Conservation (phyloP, 164 flowering plant genomes). For the Macadamia tetraphylla region DNA sequence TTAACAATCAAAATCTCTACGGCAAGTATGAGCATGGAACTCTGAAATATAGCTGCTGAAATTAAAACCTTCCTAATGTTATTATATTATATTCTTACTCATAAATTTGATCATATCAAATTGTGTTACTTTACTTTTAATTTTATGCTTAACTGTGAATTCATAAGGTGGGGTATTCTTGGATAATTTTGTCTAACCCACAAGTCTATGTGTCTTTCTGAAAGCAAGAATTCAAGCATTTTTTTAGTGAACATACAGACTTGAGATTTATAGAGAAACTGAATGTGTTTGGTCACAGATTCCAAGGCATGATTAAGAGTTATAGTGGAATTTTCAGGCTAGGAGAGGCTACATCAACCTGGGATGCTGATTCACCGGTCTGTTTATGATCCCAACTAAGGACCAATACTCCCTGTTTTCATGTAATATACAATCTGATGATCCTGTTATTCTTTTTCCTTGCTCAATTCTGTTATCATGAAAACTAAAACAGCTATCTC, state of each 20-base stretch:
- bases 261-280: not conserved
- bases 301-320: slow-evolving; percentile 89
- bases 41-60: no score
- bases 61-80: no score
- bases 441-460: slow-evolving; percentile 3
- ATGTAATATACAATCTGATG: slow-evolving; percentile 4
- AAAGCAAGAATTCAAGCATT: not conserved
- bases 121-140: no score
- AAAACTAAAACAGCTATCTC: not conserved
- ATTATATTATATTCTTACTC: no score
- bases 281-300: slow-evolving; percentile 42
- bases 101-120: no score
- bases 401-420: slow-evolving; percentile 3
- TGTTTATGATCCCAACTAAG: slow-evolving; percentile 28
- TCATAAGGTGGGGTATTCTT: not conserved
- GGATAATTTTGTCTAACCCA: not conserved
- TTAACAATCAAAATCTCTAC: no score
- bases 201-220: not conserved
- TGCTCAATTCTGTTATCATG: not conserved
- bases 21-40: no score
- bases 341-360: slow-evolving; percentile 98
- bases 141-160: no score
- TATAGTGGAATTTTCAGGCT: slow-evolving; percentile 89
- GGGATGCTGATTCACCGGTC: slow-evolving; percentile 99
- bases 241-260: not conserved